Base-by-base conservation (phyloP, 805 yeast genomes). In the Scheffersomyces amazonensis region DNA sequence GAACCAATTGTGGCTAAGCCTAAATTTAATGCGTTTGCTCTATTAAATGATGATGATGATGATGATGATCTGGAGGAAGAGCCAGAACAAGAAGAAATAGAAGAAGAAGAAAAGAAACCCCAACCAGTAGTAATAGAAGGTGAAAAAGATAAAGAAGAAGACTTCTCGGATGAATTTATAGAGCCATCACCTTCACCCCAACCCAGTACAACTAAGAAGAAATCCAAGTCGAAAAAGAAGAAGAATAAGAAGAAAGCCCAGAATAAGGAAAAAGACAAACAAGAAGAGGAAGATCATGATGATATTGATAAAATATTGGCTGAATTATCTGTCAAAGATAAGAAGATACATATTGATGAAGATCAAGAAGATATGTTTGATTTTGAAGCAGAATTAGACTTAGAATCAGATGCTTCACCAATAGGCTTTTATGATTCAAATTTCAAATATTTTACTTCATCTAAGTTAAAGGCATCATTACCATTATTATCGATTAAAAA, bases 251-350 rank as follows among this genome's bases (percentile, higher is more conserved):
- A 48, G 28, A 27, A 27, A 17, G 15, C 7, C 15, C 30, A n/a
- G 15, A 10, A 5, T 7, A 16, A n/a, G 10, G 15, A 49, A 38
- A 33, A 41, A 37, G 16, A 39, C 36, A 5, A 41, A 25, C 15
- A 37, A 13, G 35, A 35, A 20, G 39, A 18, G 16, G 31, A 39
- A 1, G 48, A 71, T 41, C 83, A 79, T 46, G 81, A 76, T 6
- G 87, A 80, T 23, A 59, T 83, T 18, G 87, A 81, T 54, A 62
- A 62, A 42, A 62, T 81, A 3, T 54, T 83, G 3, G 71, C 64
- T 15, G 76, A 79, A 37, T 59, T 56, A 21, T 57, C 53, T 28
- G 39, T 49, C 18, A 50, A 53, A 38, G 68, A 66, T 39, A 42
- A 45, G 27, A 28, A 16, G 12, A 6, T 21, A 7, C 31, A 31